A percentile compares a stretch with the other conserved stretches of the same genome.
These are phyloP conservation scores for Elsinoe arachidis DNA, from an alignment of 2,329 filamentous ascomycete genomes.

Conservation along the genomic window DNA sequence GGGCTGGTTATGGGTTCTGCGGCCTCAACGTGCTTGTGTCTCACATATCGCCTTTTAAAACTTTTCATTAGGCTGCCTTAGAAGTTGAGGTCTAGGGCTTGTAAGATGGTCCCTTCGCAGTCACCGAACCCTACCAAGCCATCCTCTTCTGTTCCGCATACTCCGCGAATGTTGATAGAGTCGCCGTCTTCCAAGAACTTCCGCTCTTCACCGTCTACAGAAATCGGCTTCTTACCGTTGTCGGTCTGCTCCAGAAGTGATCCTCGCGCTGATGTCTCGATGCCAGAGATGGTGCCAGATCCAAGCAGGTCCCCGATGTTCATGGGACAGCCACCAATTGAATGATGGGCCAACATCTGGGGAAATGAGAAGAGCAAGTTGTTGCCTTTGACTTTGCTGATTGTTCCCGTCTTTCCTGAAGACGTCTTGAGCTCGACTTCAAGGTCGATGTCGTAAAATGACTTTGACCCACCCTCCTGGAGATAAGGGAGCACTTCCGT, in stretches of 20 bases:
- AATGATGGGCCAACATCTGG: constrained; percentile 75
- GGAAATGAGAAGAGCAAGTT: constrained; percentile 75
- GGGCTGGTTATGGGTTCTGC: too few relatives aligned
- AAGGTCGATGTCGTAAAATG: constrained; percentile 60
- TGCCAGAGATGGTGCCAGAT: constrained; percentile 69
- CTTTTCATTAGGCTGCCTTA: neutral
- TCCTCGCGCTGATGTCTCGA: constrained; percentile 49
- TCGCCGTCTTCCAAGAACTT: constrained; percentile 69
- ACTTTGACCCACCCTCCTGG: constrained; percentile 50
- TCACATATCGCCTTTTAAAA: too few relatives aligned
- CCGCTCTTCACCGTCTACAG: constrained; percentile 55
- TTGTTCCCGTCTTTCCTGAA: constrained; percentile 46
- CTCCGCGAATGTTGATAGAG: constrained; percentile 56
- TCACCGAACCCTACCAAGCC: constrained; percentile 70
- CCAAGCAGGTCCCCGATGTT: constrained; percentile 66
- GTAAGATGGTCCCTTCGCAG: constrained; percentile 55
- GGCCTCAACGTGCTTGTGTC: too few relatives aligned
- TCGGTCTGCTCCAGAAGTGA: constrained; percentile 65
- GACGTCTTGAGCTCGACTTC: constrained; percentile 53
- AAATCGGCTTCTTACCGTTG: constrained; percentile 57
- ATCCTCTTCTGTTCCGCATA: constrained; percentile 53
- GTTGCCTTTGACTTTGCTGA: constrained; percentile 53
- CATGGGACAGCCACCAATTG: constrained; percentile 66
- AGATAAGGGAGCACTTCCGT: constrained; percentile 54
- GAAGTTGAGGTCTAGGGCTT: constrained; percentile 29